Conservation (phyloP, 2,329 filamentous ascomycete species). For the Gliomastix tumulicola region DNA sequence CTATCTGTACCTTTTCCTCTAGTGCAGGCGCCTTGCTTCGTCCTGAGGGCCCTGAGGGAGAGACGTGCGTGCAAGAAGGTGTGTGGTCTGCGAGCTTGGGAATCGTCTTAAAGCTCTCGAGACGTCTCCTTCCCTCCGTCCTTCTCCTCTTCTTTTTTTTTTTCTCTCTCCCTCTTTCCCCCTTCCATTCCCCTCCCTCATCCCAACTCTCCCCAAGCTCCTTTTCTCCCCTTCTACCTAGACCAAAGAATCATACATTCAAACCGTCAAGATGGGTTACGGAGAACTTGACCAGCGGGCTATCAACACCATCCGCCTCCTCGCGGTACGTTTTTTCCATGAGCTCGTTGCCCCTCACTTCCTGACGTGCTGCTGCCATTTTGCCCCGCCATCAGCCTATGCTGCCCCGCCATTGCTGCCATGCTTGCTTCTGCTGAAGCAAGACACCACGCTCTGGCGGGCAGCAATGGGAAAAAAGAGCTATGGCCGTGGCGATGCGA, state of each 20-base stretch:
- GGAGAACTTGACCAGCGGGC: slow-evolving; percentile 80
- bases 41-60: no score
- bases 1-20: no score
- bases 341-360: slow-evolving; percentile 8
- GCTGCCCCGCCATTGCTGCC: slow-evolving; percentile 15
- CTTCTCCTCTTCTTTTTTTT: slow-evolving; percentile 10
- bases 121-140: no score
- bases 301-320: slow-evolving; percentile 95
- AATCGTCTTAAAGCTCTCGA: no score
- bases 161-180: slow-evolving; percentile 16
- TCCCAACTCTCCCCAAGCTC: no score
- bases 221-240: slow-evolving; percentile 3
- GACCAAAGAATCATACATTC: slow-evolving; percentile 6
- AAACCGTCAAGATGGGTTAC: slow-evolving; percentile 70
- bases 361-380: background rate
- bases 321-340: slow-evolving; percentile 67
- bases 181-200: slow-evolving; percentile 15
- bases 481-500: background rate
- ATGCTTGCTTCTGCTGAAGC: no score
- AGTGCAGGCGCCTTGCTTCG: no score
- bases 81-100: no score
- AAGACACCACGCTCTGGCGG: no score
- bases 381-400: slow-evolving; percentile 1
- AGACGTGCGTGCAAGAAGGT: no score
- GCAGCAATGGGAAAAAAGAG: background rate